phyloP scores from a whole-genome alignment of 495 filamentous ascomycete species.

The Penicillium longicatenatum region DNA sequence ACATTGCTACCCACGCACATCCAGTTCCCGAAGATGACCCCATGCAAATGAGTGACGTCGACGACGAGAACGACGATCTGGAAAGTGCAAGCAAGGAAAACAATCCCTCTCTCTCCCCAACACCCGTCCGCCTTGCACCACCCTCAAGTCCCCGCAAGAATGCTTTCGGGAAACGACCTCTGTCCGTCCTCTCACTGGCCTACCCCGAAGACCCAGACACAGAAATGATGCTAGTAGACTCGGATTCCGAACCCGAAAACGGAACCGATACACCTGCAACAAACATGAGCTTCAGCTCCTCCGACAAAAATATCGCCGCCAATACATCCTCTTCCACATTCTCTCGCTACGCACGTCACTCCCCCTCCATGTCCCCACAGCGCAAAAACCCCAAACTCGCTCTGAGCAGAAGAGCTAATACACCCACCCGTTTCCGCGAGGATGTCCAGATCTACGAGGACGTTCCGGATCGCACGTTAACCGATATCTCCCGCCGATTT shows the following conservation, averaged over 20 bases:
- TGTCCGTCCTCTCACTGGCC: slow-evolving; percentile 40
- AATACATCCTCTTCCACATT: slow-evolving; percentile 20
- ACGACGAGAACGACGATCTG: slow-evolving; percentile 36
- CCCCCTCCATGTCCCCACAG: slow-evolving; percentile 17
- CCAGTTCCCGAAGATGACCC: slow-evolving; percentile 7
- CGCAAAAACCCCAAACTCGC: slow-evolving; percentile 39
- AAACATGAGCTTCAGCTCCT: slow-evolving; percentile 17
- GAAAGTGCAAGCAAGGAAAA: slow-evolving; percentile 51
- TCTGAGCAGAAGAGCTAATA: slow-evolving; percentile 26
- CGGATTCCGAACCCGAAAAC: slow-evolving; percentile 25
- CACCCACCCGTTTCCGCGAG: slow-evolving; percentile 30
- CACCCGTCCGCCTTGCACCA: slow-evolving; percentile 32
- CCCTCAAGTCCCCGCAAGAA: slow-evolving; percentile 37
- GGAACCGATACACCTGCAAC: slow-evolving; percentile 4
- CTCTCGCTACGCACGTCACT: neutral
- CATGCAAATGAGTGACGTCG: slow-evolving; percentile 24
- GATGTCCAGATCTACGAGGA: slow-evolving; percentile 46
- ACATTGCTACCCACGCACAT: slow-evolving; percentile 5
- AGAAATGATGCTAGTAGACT: slow-evolving; percentile 32
- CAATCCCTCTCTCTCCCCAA: slow-evolving; percentile 47
- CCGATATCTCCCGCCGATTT: slow-evolving; percentile 22
- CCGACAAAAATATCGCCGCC: slow-evolving; percentile 47
- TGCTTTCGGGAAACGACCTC: slow-evolving; percentile 42
- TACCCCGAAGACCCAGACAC: slow-evolving; percentile 26
- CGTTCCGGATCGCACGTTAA: slow-evolving; percentile 22